These are phyloP conservation scores for Alternaria tenuissima DNA, from an alignment of 2,329 filamentous ascomycete species.

Conservation along the genomic window DNA sequence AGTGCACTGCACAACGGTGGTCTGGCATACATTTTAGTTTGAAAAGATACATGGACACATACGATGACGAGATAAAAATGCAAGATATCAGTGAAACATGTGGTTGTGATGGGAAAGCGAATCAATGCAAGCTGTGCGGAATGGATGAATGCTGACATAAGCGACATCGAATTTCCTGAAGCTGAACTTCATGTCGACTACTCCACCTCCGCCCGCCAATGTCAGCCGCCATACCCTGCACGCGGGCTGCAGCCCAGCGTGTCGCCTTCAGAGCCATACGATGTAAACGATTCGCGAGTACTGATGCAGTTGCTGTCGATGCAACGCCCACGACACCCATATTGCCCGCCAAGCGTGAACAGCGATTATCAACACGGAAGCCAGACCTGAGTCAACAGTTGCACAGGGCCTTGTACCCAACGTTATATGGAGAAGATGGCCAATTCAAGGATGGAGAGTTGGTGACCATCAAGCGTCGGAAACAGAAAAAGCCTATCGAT, in stretches of 20 bases:
- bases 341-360: constrained; percentile 12
- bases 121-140: neutral
- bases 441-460: constrained; percentile 1
- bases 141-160: constrained; percentile 33
- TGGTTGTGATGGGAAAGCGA: neutral
- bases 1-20: neutral
- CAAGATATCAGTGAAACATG: neutral
- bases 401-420: constrained; percentile 31
- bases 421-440: constrained; percentile 9
- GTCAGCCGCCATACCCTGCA: constrained; percentile 63
- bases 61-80: neutral
- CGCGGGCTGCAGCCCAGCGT: constrained; percentile 62
- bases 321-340: constrained; percentile 9
- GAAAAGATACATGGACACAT: neutral
- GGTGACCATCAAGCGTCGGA: constrained; percentile 3
- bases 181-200: constrained; percentile 13
- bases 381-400: constrained; percentile 27
- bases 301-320: constrained; percentile 24
- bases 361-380: constrained; percentile 11
- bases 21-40: neutral
- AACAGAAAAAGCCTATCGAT: constrained; percentile 17
- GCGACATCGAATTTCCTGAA: constrained; percentile 34
- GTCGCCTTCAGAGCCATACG: constrained; percentile 23
- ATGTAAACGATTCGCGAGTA: constrained; percentile 33
- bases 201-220: constrained; percentile 54